A percentile compares a stretch with the other conserved stretches of the same genome.
phyloP scores from a whole-genome alignment of 805 yeast species.

The Ogataea saltuana region DNA sequence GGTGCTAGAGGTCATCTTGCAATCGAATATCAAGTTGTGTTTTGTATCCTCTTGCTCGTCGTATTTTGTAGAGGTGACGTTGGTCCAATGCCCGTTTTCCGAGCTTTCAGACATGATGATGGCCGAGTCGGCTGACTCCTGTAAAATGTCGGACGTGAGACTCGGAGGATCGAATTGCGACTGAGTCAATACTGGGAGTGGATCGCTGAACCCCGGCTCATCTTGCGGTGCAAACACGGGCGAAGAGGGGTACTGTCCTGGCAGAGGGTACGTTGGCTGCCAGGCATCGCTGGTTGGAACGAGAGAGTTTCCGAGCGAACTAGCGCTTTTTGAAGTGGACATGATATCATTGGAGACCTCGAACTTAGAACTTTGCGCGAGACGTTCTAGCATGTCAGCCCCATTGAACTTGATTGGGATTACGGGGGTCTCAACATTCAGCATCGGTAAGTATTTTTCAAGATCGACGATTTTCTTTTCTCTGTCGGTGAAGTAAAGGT shows the following conservation, averaged over 20 bases:
- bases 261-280: conserved; percentile 4
- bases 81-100: conserved; percentile 1
- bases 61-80: conserved; percentile 1
- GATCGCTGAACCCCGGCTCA: too few species aligned
- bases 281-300: conserved; percentile 12
- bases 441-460: background rate
- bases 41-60: background rate
- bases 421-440: background rate
- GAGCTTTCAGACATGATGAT: conserved; percentile 6
- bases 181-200: too few species aligned
- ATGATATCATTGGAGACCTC: conserved; percentile 10
- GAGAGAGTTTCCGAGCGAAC: conserved; percentile 6
- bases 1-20: too few species aligned
- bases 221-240: conserved; percentile 2
- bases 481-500: conserved; percentile 9
- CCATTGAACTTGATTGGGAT: background rate
- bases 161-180: background rate
- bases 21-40: background rate
- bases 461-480: background rate
- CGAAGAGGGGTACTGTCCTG: conserved; percentile 10
- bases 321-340: conserved; percentile 11
- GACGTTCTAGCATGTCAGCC: conserved; percentile 15
- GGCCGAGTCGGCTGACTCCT: background rate
- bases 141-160: background rate
- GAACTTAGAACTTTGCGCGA: conserved; percentile 15